Evolutionary conservation across 2,329 filamentous ascomycete genomes (phyloP), one percentile per base, ranked within the genome.

Genomic region (Fusarium armeniacum): DNA sequence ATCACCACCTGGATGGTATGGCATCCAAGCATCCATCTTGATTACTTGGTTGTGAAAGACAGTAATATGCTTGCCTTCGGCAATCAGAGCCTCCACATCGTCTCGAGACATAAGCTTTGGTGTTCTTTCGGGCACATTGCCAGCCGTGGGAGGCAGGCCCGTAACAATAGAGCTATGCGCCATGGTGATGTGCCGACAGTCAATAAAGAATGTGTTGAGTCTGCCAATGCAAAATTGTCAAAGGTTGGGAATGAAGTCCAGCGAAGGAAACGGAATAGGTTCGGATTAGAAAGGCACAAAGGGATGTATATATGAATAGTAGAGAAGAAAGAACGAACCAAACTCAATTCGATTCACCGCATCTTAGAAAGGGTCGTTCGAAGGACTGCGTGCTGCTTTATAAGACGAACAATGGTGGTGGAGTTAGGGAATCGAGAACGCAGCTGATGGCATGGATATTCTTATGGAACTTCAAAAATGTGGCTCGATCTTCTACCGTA

Each of bases 1-100:
- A 75, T 95, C 90, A 73, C 96, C 96, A 60, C 96, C 96, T 15
- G 96, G 96, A 76, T 98, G 96, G 76, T 92, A 98, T 55, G 89
- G 89, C 54, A 97, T 83, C 93, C 94, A 99, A 40, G 91, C 86
- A 79, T 98, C 95, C 33, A 93, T 90, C 81, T 94, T 97, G 72
- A 98, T 81, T 12, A 98, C 94, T 74, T 89, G 88, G 63, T 89
- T 86, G 73, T 97, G 89, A 63, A 96, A 85, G 55, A 99, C 93
- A 66, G 98, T 86, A 58, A 99, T 87, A 69, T 89, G 88, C 61
- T 88, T 87, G 6, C 94, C 95, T 60, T 92, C 89, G 9, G 94
- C 93, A 75, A 99, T 98, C 73, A 95, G 82, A 8, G 86, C 89
- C 79, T 98, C 94, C 51, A 80, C 59, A 28, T 81, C 77, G 28